These are phyloP conservation scores for Russula vinacea DNA, from an alignment of 768 basidiomycete genomes.

Conservation along the genomic window DNA sequence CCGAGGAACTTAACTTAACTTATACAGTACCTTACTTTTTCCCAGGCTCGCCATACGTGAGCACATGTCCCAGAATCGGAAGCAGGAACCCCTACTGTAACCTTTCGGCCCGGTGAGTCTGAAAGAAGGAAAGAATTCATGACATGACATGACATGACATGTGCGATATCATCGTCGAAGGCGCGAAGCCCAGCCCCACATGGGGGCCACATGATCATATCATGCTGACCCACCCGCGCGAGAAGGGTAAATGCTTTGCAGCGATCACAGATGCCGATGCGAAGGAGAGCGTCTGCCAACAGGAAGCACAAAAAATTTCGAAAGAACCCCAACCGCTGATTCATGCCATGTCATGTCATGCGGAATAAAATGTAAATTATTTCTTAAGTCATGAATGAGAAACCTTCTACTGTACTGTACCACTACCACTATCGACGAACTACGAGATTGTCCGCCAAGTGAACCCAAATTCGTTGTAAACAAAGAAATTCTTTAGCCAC, in stretches of 20 bases:
- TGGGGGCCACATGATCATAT: too few relatives aligned
- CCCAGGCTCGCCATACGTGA: too few relatives aligned
- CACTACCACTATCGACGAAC: background rate
- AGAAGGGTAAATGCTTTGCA: background rate
- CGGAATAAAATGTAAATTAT: background rate
- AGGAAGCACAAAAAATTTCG: background rate
- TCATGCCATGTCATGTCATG: too few relatives aligned
- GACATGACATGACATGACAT: conserved; percentile 2
- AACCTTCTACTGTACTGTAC: background rate
- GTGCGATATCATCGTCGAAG: conserved; percentile 1
- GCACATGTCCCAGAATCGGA: too few relatives aligned
- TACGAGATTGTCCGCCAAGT: background rate
- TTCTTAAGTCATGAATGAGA: background rate
- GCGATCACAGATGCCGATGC: background rate
- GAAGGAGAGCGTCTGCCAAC: too few relatives aligned
- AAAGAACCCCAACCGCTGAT: too few relatives aligned
- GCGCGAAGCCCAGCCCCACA: too few relatives aligned
- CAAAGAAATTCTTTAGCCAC: background rate
- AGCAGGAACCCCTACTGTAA: too few relatives aligned
- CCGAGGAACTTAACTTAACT: too few relatives aligned
- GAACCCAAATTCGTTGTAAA: background rate
- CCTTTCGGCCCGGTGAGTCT: too few relatives aligned
- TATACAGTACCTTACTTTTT: too few relatives aligned
- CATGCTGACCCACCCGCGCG: background rate
- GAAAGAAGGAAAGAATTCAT: too few relatives aligned